Percentiles rank a stretch among this genome's conserved stretches.
These are phyloP conservation scores for Rhizopus arrhizus DNA, from an alignment of 371 early-diverging fungal genomes.

Conservation along the genomic window DNA sequence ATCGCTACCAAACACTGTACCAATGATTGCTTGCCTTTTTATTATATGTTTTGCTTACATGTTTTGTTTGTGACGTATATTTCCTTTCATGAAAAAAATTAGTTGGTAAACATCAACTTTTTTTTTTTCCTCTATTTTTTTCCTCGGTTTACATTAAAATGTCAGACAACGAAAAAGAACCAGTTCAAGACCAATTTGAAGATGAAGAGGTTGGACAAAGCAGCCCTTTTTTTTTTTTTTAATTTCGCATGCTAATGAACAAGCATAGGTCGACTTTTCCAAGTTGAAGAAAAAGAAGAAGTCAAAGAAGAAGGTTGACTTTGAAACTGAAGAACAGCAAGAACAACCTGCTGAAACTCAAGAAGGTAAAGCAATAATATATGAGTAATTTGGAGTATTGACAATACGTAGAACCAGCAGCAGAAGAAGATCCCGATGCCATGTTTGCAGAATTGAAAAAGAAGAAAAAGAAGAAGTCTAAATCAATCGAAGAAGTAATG, in stretches of 20 bases:
- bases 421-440: conserved; percentile 68
- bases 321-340: conserved; percentile 35
- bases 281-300: conserved; percentile 62
- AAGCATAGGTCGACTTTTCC: conserved; percentile 49
- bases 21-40: too few species aligned
- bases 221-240: too few species aligned
- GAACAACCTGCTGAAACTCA: conserved; percentile 11
- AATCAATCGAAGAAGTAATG: conserved; percentile 52
- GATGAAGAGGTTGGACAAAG: conserved; percentile 44
- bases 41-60: too few species aligned
- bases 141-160: conserved; percentile 12
- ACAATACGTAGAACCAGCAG: conserved; percentile 1
- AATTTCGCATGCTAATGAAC: too few species aligned
- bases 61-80: too few species aligned
- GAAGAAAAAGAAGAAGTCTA: conserved; percentile 90
- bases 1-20: too few species aligned
- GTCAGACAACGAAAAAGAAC: conserved; percentile 57
- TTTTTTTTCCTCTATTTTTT: not conserved
- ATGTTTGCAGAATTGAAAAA: conserved; percentile 87
- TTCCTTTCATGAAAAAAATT: too few species aligned
- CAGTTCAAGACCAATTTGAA: conserved; percentile 39
- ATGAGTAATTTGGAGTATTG: not conserved
- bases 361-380: conserved; percentile 1
- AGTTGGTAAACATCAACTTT: not conserved
- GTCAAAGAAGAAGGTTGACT: conserved; percentile 59